Evolutionary conservation across 2,329 filamentous ascomycete genomes (phyloP).

Genomic region (Verruconis gallopava): DNA sequence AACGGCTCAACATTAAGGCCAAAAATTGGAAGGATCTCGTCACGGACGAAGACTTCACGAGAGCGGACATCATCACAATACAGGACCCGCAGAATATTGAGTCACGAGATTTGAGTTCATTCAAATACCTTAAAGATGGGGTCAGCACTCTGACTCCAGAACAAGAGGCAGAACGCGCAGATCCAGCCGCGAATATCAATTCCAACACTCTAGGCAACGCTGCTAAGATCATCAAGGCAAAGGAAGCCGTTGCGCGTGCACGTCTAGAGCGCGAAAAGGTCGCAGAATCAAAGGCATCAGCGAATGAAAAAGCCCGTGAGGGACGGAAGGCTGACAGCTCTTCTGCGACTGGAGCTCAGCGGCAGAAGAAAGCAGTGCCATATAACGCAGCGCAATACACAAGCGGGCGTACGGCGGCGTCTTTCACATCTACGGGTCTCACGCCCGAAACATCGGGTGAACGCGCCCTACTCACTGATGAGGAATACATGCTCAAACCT

Average conservation of each 20-base stretch:
- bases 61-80: slow-evolving; percentile 87
- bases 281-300: slow-evolving; percentile 13
- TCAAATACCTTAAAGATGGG: slow-evolving; percentile 81
- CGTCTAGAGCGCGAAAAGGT: slow-evolving; percentile 52
- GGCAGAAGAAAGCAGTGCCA: slow-evolving; percentile 33
- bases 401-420: slow-evolving; percentile 79
- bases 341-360: slow-evolving; percentile 14
- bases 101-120: slow-evolving; percentile 68
- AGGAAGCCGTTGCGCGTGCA: slow-evolving; percentile 84
- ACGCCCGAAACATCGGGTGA: slow-evolving; percentile 85
- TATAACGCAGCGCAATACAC: slow-evolving; percentile 87
- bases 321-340: slow-evolving; percentile 12
- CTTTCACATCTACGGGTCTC: slow-evolving; percentile 87
- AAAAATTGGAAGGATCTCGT: slow-evolving; percentile 93
- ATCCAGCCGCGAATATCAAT: slow-evolving; percentile 55
- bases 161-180: slow-evolving; percentile 53
- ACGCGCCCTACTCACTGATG: slow-evolving; percentile 74
- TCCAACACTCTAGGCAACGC: slow-evolving; percentile 63
- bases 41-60: slow-evolving; percentile 71
- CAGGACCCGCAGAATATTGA: slow-evolving; percentile 90
- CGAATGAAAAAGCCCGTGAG: slow-evolving; percentile 14
- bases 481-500: slow-evolving; percentile 93
- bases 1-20: slow-evolving; percentile 88
- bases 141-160: slow-evolving; percentile 52
- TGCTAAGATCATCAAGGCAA: slow-evolving; percentile 77